Percentiles rank a stretch among this genome's conserved stretches.
Evolutionary conservation across 1,284 basidiomycete genomes (phyloP).

Genomic region (Psilocybe mexicana): DNA sequence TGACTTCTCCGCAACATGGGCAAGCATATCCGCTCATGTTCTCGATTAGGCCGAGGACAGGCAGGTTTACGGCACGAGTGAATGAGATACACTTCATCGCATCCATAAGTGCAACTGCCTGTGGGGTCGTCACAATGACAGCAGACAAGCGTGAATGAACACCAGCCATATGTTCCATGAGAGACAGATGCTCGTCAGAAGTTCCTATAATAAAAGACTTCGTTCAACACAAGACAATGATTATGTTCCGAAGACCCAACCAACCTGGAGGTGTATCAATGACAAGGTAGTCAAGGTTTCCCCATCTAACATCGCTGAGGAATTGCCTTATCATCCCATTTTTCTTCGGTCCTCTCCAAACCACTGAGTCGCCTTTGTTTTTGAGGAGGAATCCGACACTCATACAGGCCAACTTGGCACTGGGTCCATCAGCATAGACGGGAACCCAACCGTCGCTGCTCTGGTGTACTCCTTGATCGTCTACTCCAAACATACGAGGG

Average conservation of each 20-base stretch:
- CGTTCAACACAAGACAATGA: conserved; percentile 6
- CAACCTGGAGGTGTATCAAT: conserved; percentile 97
- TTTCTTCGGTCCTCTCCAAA: conserved; percentile 99
- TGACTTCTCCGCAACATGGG: conserved; percentile 92
- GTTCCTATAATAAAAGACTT: conserved; percentile 62
- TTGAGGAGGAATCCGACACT: conserved; percentile 94
- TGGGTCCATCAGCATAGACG: conserved; percentile 82
- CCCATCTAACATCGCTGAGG: conserved; percentile 95
- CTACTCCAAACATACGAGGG: conserved; percentile 95
- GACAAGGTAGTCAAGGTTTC: conserved; percentile 92
- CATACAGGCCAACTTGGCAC: conserved; percentile 87
- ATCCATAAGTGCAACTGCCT: conserved; percentile 94
- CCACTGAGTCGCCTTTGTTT: conserved; percentile 88
- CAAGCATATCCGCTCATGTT: conserved; percentile 99
- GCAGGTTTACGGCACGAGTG: conserved; percentile 82
- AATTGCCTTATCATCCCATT: conserved; percentile 99
- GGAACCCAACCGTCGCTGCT: conserved; percentile 98
- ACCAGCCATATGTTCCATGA: conserved; percentile 92
- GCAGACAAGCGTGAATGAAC: conserved; percentile 79
- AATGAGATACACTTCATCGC: conserved; percentile 97
- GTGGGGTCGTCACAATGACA: conserved; percentile 95
- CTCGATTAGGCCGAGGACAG: conserved; percentile 93
- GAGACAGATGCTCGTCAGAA: conserved; percentile 96
- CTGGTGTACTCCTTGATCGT: conserved; percentile 86
- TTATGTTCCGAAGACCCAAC: conserved; percentile 5